A percentile compares a stretch with the other conserved stretches of the same genome.
Evolutionary conservation across 352 stramenopile genomes (phyloP).

Genomic region (Phytophthora aleatoria): DNA sequence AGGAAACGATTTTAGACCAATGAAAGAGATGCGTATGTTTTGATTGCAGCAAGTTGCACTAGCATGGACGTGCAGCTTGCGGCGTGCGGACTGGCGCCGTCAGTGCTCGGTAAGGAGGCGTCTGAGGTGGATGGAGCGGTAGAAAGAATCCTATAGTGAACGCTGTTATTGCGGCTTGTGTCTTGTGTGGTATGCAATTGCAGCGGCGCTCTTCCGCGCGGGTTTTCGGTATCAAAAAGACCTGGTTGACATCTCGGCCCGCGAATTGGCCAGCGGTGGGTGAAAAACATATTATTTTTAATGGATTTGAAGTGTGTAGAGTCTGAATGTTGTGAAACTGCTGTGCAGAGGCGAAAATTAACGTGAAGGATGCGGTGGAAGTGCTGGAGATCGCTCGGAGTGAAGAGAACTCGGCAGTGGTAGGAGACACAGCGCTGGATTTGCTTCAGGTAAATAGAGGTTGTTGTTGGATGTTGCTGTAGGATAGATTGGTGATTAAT

Average conservation of each 20-base stretch:
- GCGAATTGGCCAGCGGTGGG: constrained; percentile 64
- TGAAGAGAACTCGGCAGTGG: constrained; percentile 1
- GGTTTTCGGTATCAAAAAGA: constrained; percentile 69
- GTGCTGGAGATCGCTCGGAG: constrained; percentile 31
- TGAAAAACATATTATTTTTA: background rate
- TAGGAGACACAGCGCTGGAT: constrained; percentile 52
- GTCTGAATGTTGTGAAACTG: constrained; percentile 2
- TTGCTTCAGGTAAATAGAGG: constrained; percentile 42
- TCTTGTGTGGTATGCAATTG: background rate
- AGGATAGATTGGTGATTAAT: background rate
- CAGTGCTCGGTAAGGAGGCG: constrained; percentile 46
- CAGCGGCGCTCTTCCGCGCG: constrained; percentile 63
- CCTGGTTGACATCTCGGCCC: constrained; percentile 46
- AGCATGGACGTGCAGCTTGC: constrained; percentile 48
- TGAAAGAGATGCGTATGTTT: background rate
- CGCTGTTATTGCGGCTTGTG: background rate
- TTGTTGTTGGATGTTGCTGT: background rate
- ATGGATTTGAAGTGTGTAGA: background rate
- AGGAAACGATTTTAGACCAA: constrained; percentile 3
- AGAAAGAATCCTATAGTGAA: background rate
- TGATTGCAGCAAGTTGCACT: constrained; percentile 22
- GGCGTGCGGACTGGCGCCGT: constrained; percentile 63
- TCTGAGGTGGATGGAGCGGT: background rate
- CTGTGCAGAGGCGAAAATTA: constrained; percentile 44
- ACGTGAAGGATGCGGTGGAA: constrained; percentile 40